Conservation (phyloP, 495 filamentous ascomycete species). For the Neurospora sp. region DNA sequence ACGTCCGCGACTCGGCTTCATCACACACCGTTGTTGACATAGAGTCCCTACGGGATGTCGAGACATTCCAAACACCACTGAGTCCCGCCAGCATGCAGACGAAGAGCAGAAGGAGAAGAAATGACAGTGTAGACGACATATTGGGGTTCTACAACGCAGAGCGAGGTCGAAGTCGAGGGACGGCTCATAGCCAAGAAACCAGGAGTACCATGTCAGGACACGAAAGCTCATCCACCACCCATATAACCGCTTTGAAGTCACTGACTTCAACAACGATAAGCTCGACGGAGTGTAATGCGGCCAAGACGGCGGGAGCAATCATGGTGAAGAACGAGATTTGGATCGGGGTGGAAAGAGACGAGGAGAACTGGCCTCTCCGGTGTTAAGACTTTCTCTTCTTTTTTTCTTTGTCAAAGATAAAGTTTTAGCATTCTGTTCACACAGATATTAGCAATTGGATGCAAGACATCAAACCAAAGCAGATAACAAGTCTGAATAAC, state of each 20-base stretch:
- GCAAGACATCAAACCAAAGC: not conserved
- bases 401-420: not conserved
- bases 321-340: constrained; percentile 22
- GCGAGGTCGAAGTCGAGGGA: constrained; percentile 10
- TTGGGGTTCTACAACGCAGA: constrained; percentile 20
- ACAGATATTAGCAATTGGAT: not conserved
- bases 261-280: not conserved
- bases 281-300: not conserved
- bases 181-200: not conserved
- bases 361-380: constrained; percentile 18
- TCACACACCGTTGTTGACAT: constrained; percentile 16
- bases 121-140: constrained; percentile 26
- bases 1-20: constrained; percentile 15
- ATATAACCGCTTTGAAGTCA: not conserved
- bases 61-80: not conserved
- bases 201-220: not conserved
- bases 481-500: not conserved
- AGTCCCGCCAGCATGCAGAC: constrained; percentile 10
- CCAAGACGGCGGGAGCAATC: constrained; percentile 10
- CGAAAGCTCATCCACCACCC: not conserved
- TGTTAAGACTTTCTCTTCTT: not conserved
- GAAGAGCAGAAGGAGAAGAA: constrained; percentile 5
- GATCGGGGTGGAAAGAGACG: constrained; percentile 12
- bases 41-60: constrained; percentile 1
- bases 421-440: not conserved